These are phyloP conservation scores for Ophiostoma himal-ulmi DNA, from an alignment of 2,329 filamentous ascomycete species.

Conservation along the genomic window DNA sequence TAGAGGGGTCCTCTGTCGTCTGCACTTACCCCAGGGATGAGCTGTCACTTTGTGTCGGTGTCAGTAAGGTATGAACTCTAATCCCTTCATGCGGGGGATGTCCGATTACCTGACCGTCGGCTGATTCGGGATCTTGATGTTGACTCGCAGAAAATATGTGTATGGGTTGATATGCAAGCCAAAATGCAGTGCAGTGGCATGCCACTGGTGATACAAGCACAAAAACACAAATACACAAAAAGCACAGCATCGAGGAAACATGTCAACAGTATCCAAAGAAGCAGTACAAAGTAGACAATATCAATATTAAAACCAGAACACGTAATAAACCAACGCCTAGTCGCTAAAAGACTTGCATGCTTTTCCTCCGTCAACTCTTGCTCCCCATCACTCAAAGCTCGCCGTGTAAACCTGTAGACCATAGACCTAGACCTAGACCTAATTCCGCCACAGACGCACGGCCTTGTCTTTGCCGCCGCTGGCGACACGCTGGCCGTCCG, in stretches of 20 bases:
- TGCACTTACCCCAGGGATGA: background rate
- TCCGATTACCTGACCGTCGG: background rate
- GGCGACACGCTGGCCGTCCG: conserved; percentile 79
- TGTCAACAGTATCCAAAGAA: background rate
- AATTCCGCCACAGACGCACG: conserved; percentile 61
- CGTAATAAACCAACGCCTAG: conserved; percentile 17
- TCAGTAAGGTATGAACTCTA: too few species aligned
- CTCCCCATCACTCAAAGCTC: background rate
- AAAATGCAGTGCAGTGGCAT: background rate
- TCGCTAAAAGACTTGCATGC: conserved; percentile 15
- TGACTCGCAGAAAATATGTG: background rate
- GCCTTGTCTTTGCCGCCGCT: conserved; percentile 92
- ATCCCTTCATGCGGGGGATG: background rate
- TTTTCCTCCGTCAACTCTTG: background rate
- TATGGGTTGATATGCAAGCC: background rate
- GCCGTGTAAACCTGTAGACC: background rate
- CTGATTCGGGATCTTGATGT: background rate
- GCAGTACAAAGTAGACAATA: background rate
- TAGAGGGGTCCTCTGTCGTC: background rate
- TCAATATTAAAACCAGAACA: background rate
- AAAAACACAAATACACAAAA: background rate
- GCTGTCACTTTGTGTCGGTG: background rate
- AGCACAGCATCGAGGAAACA: background rate
- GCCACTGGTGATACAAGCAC: background rate
- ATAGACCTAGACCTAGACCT: background rate